Evolutionary conservation across 2,329 filamentous ascomycete genomes (phyloP), one percentile per base, ranked within the genome.

Genomic region (Colletotrichum liriopes): DNA sequence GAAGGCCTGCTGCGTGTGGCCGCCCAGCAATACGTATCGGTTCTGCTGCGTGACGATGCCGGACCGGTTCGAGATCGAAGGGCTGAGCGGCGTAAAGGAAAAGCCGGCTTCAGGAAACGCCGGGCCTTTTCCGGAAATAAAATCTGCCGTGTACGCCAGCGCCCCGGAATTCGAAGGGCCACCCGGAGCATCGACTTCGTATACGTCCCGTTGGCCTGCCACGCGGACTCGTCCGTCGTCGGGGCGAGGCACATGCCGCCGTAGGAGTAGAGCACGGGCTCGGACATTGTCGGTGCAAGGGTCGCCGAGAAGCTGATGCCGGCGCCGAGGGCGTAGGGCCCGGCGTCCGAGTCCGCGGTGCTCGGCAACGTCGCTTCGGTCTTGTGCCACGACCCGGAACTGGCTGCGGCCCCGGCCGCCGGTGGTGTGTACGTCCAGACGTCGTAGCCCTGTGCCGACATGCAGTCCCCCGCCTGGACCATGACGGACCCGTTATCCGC

Each of bases 231-330:
- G 39, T 86, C 78, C 23, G 84, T 81, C n/a, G 81, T 79, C 9
- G 80, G 79, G 3, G 76, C 75, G 3, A 93, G 92, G 77, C 96
- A 98, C 94, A 98, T 97, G 76, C 96, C 96, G 45, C 95, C 96
- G 81, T 97, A 98, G 8, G 92, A 84, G 79, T 95, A 97, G 26
- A 93, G 82, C 14, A 86, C 86, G 0, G 90, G 88, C 54, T 86
- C 82, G 12, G 88, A 87, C 71, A 87, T 83, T 37, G 83, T 79
- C 0, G 87, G 89, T 47, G 86, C 86, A 58, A 90, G 83, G 45
- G 86, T 88, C 41, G 86, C 87, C 26, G 94, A 92, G 79, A 95
- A 97, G 32, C 91, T 86, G 64, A 96, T 85, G 18, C 90, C 83
- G 14, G 83, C 83, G 16, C 88, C 88, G 1, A 91, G 83, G 74